Evolutionary conservation across 495 filamentous ascomycete species (phyloP).

Genomic region (Delitschia confertaspora): DNA sequence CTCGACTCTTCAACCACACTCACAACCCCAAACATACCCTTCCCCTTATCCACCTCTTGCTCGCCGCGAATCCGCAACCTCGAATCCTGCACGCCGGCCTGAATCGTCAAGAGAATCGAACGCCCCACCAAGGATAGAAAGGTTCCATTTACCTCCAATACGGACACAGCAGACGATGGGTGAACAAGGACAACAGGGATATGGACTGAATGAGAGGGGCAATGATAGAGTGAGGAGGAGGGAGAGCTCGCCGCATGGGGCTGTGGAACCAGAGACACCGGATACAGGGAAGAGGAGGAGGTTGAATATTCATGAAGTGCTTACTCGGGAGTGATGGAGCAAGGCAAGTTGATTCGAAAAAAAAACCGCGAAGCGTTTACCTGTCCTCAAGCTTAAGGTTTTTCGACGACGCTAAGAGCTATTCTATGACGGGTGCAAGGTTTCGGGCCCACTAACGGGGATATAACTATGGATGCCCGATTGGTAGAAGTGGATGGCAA

Average conservation of each 20-base stretch:
- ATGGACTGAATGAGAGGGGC: background rate
- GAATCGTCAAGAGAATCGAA: background rate
- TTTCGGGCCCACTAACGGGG: too few species aligned
- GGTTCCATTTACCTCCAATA: conserved; percentile 24
- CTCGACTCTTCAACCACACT: conserved; percentile 15
- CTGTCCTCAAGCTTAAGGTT: too few species aligned
- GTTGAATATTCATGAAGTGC: conserved; percentile 29
- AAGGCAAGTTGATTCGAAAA: conserved; percentile 2
- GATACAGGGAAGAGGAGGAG: conserved; percentile 27
- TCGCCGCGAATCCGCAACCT: conserved; percentile 9
- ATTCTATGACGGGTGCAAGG: too few species aligned
- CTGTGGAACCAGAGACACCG: conserved; percentile 23
- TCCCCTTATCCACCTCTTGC: conserved; percentile 23
- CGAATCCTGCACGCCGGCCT: conserved; percentile 8
- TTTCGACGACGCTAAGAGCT: too few species aligned
- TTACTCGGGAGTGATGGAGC: conserved; percentile 10
- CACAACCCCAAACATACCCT: conserved; percentile 17
- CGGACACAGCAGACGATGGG: conserved; percentile 12
- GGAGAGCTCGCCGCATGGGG: too few species aligned
- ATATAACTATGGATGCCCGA: too few species aligned
- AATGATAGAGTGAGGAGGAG: conserved; percentile 11
- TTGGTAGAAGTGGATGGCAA: too few species aligned
- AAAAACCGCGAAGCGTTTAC: background rate
- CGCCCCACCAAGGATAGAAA: conserved; percentile 9
- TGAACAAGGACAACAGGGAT: conserved; percentile 6